Evolutionary conservation across 345 rosid genomes (phyloP).

Genomic region (Iberis pinnata): DNA sequence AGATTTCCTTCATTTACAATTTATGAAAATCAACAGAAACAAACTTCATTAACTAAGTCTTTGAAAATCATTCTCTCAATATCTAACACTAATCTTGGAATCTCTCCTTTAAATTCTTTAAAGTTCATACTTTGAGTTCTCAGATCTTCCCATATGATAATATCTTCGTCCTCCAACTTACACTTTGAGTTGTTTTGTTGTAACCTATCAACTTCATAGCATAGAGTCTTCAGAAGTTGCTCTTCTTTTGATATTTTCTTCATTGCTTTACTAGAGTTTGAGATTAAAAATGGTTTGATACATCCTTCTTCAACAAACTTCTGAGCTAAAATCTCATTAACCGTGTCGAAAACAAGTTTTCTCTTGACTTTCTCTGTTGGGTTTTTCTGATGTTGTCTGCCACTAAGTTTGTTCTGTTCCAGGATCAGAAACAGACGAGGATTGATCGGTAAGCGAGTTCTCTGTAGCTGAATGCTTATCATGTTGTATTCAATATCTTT

Average conservation of each 20-base stretch:
- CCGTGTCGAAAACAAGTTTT: conserved; percentile 64
- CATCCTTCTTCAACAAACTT: conserved; percentile 36
- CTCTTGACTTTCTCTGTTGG: conserved; percentile 40
- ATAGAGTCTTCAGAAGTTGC: conserved; percentile 50
- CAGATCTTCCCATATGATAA: conserved; percentile 47
- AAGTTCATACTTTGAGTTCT: conserved; percentile 41
- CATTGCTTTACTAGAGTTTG: conserved; percentile 18
- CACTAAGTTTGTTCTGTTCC: conserved; percentile 52
- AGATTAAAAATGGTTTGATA: conserved; percentile 25
- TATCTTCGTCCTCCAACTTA: conserved; percentile 44
- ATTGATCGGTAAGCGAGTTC: conserved; percentile 46
- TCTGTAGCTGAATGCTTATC: conserved; percentile 38
- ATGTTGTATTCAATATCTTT: conserved; percentile 40
- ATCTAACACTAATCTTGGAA: conserved; percentile 53
- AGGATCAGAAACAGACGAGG: conserved; percentile 49
- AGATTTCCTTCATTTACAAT: conserved; percentile 26
- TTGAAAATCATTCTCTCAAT: conserved; percentile 77
- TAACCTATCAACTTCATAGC: conserved; percentile 56
- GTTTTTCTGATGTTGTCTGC: conserved; percentile 29
- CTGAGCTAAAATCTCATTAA: conserved; percentile 53
- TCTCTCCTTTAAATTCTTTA: conserved; percentile 41
- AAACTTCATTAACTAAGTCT: conserved; percentile 65
- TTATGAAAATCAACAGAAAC: conserved; percentile 13
- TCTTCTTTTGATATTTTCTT: conserved; percentile 30
- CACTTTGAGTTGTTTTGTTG: conserved; percentile 42